phyloP scores from a whole-genome alignment of 2,329 filamentous ascomycete genomes.

The Byssothecium circinans region DNA sequence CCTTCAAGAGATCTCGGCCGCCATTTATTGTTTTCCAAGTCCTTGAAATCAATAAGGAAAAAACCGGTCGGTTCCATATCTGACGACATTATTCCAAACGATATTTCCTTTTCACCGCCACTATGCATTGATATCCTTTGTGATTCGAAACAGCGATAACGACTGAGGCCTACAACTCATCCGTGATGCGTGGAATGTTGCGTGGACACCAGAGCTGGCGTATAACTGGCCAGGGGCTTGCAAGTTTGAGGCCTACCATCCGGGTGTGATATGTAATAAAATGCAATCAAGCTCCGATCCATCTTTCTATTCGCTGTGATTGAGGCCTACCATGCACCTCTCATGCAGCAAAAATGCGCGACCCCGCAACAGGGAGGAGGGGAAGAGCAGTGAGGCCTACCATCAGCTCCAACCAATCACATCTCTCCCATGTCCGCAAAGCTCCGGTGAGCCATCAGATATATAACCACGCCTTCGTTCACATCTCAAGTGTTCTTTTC shows the following conservation, averaged over 20 bases:
- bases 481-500: too few species aligned
- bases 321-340: neutral
- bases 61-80: too few species aligned
- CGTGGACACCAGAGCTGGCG: too few species aligned
- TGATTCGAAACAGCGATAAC: neutral
- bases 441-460: too few species aligned
- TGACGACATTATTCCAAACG: too few species aligned
- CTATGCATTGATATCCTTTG: neutral
- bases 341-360: neutral
- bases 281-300: too few species aligned
- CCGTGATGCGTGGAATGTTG: neutral
- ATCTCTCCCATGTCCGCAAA: too few species aligned
- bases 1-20: neutral
- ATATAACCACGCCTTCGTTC: too few species aligned
- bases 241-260: neutral
- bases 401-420: neutral
- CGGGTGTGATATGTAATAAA: neutral
- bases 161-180: neutral
- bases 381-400: neutral
- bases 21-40: neutral
- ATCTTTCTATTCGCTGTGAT: too few species aligned
- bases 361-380: neutral
- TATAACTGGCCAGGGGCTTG: neutral
- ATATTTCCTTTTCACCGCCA: neutral
- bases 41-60: neutral